Conservation (phyloP, 306 rosid genomes). For the Morella rubra region DNA sequence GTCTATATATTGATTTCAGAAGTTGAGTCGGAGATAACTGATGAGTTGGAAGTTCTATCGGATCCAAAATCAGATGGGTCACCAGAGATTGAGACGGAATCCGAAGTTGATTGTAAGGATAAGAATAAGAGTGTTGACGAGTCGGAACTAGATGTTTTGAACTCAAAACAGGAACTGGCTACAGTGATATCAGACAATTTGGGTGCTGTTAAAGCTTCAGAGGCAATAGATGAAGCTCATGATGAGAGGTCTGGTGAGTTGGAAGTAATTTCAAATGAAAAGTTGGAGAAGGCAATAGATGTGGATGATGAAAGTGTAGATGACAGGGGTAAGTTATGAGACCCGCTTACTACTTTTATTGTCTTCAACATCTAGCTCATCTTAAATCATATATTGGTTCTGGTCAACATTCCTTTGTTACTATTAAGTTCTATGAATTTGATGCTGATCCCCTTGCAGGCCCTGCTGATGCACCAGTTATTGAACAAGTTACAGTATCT, state of each 20-base stretch:
- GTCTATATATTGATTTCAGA: conserved; percentile 7
- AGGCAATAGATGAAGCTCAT: background rate
- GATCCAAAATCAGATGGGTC: conserved; percentile 13
- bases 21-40: conserved; percentile 24
- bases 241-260: conserved; percentile 20
- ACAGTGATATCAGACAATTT: background rate
- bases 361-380: background rate
- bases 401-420: background rate
- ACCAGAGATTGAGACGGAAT: background rate
- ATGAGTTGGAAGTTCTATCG: conserved; percentile 38
- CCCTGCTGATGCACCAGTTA: conserved; percentile 4
- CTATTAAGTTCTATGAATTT: conserved; percentile 12
- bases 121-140: conserved; percentile 9
- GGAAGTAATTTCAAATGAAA: conserved; percentile 1
- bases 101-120: conserved; percentile 2
- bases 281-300: conserved; percentile 14
- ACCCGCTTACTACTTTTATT: background rate
- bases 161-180: conserved; percentile 17
- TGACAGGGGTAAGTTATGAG: conserved; percentile 29
- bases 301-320: background rate
- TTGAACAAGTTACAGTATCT: background rate
- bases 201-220: background rate
- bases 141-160: conserved; percentile 7
- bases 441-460: conserved; percentile 25
- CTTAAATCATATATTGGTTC: background rate